Conservation (phyloP, 2,329 filamentous ascomycete genomes). For the Monosporascus cannonballus region DNA sequence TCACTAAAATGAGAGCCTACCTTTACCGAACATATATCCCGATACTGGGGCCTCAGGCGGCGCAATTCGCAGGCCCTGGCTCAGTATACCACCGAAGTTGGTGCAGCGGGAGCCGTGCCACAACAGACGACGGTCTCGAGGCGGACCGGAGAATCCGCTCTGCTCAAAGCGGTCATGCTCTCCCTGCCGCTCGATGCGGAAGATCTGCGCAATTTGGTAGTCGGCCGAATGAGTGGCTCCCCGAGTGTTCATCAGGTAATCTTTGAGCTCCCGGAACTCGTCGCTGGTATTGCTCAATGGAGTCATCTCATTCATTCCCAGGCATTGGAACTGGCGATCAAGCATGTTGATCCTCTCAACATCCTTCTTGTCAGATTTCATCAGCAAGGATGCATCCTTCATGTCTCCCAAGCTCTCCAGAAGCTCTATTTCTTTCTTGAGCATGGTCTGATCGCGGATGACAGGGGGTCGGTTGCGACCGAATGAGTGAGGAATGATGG, state of each 20-base stretch:
- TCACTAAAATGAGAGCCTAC: constrained; percentile 31
- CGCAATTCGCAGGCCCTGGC: constrained; percentile 83
- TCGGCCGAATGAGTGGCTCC: constrained; percentile 59
- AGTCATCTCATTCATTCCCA: constrained; percentile 73
- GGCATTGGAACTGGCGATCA: constrained; percentile 65
- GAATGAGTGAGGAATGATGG: constrained; percentile 70
- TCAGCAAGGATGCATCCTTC: constrained; percentile 73
- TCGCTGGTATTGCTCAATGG: constrained; percentile 49
- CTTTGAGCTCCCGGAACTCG: constrained; percentile 60
- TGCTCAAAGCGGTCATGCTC: constrained; percentile 64
- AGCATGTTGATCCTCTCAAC: constrained; percentile 54
- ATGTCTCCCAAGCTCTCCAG: constrained; percentile 79
- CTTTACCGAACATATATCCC: constrained; percentile 88
- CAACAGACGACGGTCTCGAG: constrained; percentile 64
- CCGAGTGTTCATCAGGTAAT: constrained; percentile 62
- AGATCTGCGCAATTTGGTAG: constrained; percentile 67
- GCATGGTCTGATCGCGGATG: constrained; percentile 46
- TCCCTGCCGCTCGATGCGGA: constrained; percentile 71
- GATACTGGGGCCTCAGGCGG: constrained; percentile 73
- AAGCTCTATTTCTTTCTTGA: constrained; percentile 74
- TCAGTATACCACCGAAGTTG: constrained; percentile 83
- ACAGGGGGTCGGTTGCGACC: constrained; percentile 67
- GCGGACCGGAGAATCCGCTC: constrained; percentile 43
- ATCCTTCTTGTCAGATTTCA: constrained; percentile 56
- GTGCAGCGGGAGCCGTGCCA: constrained; percentile 84